These are phyloP conservation scores for Peribolospora baueri DNA, from an alignment of 768 basidiomycete species.

Conservation along the genomic window DNA sequence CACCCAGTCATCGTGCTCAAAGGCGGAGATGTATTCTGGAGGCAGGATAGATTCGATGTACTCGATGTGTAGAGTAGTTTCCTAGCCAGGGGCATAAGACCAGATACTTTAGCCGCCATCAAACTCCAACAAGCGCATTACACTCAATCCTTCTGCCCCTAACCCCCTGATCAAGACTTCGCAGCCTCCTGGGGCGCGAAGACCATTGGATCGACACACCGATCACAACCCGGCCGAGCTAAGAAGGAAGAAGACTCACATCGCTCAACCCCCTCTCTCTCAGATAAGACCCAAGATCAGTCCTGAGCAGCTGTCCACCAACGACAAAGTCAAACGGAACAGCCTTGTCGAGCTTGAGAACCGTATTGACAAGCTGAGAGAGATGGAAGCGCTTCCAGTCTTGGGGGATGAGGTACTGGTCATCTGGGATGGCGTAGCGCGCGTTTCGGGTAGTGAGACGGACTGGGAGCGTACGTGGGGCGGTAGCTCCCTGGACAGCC, in stretches of 20 bases:
- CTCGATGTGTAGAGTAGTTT: slow-evolving; percentile 76
- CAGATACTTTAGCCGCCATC: too few species aligned
- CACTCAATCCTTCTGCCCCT: too few species aligned
- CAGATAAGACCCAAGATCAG: slow-evolving; percentile 33
- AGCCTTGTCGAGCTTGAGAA: slow-evolving; percentile 28
- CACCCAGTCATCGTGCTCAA: slow-evolving; percentile 86
- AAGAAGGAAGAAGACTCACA: slow-evolving; percentile 23
- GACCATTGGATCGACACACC: too few species aligned
- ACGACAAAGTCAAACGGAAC: slow-evolving; percentile 86
- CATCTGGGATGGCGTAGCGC: slow-evolving; percentile 47
- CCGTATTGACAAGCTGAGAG: slow-evolving; percentile 89
- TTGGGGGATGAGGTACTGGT: slow-evolving; percentile 78
- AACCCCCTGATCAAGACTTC: too few species aligned
- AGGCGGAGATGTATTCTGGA: slow-evolving; percentile 49
- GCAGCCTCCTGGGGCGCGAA: too few species aligned
- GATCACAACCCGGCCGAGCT: too few species aligned
- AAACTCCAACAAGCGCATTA: too few species aligned
- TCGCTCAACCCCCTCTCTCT: slow-evolving; percentile 41
- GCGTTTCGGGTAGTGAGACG: slow-evolving; percentile 45
- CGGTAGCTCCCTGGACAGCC: too few species aligned
- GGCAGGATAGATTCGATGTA: slow-evolving; percentile 76
- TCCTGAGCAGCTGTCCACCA: slow-evolving; percentile 33
- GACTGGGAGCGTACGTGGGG: not conserved
- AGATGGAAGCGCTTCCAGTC: slow-evolving; percentile 87
- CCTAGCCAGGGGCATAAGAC: slow-evolving; percentile 23